phyloP scores from a whole-genome alignment of 768 basidiomycete genomes.

The Cystoderma amianthinum region DNA sequence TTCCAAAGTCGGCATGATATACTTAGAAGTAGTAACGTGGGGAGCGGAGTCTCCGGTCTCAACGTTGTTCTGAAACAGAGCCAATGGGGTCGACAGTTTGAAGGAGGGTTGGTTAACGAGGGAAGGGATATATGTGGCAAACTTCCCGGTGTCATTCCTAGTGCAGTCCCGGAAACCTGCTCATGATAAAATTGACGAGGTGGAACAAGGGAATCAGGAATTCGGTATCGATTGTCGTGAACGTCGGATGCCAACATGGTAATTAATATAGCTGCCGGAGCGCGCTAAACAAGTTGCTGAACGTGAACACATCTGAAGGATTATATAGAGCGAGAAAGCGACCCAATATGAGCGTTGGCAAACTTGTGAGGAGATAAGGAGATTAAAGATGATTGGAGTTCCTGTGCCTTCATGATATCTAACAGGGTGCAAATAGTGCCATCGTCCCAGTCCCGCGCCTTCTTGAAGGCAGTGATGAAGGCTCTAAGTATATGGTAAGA shows the following conservation, averaged over 20 bases:
- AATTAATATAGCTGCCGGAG: not conserved
- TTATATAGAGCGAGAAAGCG: conserved; percentile 36
- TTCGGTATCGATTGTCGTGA: conserved; percentile 11
- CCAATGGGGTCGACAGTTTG: not conserved
- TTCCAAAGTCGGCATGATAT: not conserved
- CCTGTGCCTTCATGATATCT: conserved; percentile 27
- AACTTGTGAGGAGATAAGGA: conserved; percentile 35
- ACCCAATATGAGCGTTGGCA: conserved; percentile 19
- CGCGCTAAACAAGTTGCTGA: conserved; percentile 31
- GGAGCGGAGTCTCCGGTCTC: not conserved
- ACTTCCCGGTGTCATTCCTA: conserved; percentile 7
- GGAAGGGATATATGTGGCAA: not conserved
- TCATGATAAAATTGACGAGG: conserved; percentile 39
- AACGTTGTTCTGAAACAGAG: not conserved
- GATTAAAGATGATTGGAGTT: conserved; percentile 36
- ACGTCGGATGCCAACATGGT: conserved; percentile 8
- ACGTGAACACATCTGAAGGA: conserved; percentile 37
- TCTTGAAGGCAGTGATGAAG: conserved; percentile 28
- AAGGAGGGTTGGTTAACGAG: not conserved
- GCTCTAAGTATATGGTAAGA: conserved; percentile 31
- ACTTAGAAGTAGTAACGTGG: not conserved
- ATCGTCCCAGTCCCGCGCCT: conserved; percentile 19
- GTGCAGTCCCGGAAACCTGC: conserved; percentile 22
- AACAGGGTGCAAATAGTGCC: conserved; percentile 27
- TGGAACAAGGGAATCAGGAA: conserved; percentile 14